Percentiles rank a stretch among this genome's conserved stretches.
Conservation (phyloP, 2,329 filamentous ascomycete species). For the Calonectria pseudoreteaudii region DNA sequence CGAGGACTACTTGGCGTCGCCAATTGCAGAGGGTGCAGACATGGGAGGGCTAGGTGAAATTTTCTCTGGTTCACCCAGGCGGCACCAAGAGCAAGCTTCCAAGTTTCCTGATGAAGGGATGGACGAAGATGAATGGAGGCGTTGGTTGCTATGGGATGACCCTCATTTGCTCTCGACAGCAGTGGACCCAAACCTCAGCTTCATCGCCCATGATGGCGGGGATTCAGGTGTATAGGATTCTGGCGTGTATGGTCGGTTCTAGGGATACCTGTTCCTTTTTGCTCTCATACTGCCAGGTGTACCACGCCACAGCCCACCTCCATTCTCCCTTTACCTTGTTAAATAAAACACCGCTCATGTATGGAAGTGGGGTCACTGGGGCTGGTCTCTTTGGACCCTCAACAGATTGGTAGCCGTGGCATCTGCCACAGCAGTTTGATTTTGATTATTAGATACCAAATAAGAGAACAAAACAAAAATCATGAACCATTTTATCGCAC, state of each 20-base stretch:
- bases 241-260: no score
- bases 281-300: no score
- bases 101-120: slow-evolving; percentile 23
- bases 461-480: background rate
- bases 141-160: slow-evolving; percentile 41
- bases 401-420: background rate
- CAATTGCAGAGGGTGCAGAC: background rate
- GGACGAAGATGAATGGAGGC: slow-evolving; percentile 39
- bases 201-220: background rate
- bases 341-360: background rate
- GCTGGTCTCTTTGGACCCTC: background rate
- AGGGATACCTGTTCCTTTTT: no score
- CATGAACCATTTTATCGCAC: background rate
- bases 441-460: background rate
- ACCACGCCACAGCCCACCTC: no score
- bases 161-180: slow-evolving; percentile 40
- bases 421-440: background rate
- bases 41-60: background rate
- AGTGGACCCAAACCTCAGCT: slow-evolving; percentile 17
- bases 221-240: background rate
- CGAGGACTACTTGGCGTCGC: background rate
- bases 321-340: background rate
- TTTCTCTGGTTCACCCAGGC: background rate
- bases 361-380: background rate
- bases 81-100: background rate